Evolutionary conservation across 192 early-diverging fungal species (phyloP), one percentile per base, ranked within the genome.

Genomic region (Coemansia sp.): DNA sequence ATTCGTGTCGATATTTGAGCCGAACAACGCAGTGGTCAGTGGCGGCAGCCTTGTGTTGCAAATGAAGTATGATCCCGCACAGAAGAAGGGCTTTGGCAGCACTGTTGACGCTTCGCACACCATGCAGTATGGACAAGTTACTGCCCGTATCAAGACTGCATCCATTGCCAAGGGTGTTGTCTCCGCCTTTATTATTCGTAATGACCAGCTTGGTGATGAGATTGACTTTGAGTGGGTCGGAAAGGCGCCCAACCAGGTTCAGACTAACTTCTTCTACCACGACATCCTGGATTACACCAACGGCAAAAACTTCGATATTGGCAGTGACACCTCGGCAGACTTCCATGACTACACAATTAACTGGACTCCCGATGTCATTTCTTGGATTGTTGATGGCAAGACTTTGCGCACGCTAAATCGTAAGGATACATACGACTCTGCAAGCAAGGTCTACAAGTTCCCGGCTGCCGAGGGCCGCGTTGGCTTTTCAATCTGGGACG

Each of bases 171-270:
- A 56, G 17, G 83, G 83, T 23, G 80, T 81, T 11, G 81, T 87
- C 14, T 78, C 81, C 11, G 72, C 81, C 0, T 83, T 84, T 35
- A 82, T 86, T 30, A 65, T 79, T 38, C 68, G 70, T 42, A 70
- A 58, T 50, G 65, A 73, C 38, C 56, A 65, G 41, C 55, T 45
- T 33, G 81, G 81, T 27, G 84, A 88, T 52, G 86, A 88, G 42
- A 81, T 88, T 31, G 86, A 88, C 58, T 83, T 80, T 60, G 83
- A 85, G 58, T 85, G 77, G 75, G 81, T 88, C 22, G 86, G 86
- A 15, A 61, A 70, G 25, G 26, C 78, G 17, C 70, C 76, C n/a
- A 68, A 47, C 22, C 34, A 70, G 35, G 83, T 81, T 17, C 79
- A 88, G 66, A 80, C 83, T 22, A 88, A 88, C 76, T 83, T 69